Conservation (phyloP, 2,329 filamentous ascomycete genomes). For the Cercospora zeina region DNA sequence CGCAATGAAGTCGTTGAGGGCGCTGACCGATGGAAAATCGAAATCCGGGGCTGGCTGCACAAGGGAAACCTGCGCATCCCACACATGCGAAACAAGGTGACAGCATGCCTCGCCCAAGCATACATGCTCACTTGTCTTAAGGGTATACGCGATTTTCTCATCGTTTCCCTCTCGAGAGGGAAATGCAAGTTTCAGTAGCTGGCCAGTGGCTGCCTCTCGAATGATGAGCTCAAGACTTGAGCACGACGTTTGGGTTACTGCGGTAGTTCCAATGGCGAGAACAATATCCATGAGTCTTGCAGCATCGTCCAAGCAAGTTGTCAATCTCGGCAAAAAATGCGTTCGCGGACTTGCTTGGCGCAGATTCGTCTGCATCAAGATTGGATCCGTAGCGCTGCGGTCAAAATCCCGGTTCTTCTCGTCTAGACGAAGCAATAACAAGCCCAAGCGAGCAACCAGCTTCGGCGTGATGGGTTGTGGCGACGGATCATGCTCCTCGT, state of each 20-base stretch:
- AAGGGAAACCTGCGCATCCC: slow-evolving; percentile 25
- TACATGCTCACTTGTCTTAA: slow-evolving; percentile 20
- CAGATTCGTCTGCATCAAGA: slow-evolving; percentile 19
- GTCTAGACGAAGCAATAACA: slow-evolving; percentile 18
- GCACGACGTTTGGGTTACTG: neutral
- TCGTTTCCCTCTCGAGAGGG: neutral
- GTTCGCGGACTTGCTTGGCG: slow-evolving; percentile 12
- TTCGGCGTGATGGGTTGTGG: slow-evolving; percentile 2
- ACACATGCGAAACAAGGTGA: slow-evolving; percentile 27
- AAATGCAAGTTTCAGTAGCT: slow-evolving; percentile 19
- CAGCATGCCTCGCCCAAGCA: slow-evolving; percentile 18
- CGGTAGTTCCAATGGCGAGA: neutral
- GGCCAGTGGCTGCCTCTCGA: slow-evolving; percentile 17
- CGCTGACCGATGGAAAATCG: slow-evolving; percentile 8
- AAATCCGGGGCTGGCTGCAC: slow-evolving; percentile 16
- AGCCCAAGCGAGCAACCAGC: slow-evolving; percentile 23
- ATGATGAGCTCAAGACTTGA: slow-evolving; percentile 16
- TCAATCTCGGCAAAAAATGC: slow-evolving; percentile 25
- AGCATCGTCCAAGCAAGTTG: slow-evolving; percentile 19
- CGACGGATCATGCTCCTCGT: slow-evolving; percentile 13
- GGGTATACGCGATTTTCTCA: slow-evolving; percentile 12
- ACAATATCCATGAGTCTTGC: neutral
- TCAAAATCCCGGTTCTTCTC: slow-evolving; percentile 13
- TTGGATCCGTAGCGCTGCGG: slow-evolving; percentile 8
- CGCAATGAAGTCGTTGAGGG: slow-evolving; percentile 25